These are phyloP conservation scores for Leccinum arenicola DNA, from an alignment of 768 basidiomycete genomes.

Conservation along the genomic window DNA sequence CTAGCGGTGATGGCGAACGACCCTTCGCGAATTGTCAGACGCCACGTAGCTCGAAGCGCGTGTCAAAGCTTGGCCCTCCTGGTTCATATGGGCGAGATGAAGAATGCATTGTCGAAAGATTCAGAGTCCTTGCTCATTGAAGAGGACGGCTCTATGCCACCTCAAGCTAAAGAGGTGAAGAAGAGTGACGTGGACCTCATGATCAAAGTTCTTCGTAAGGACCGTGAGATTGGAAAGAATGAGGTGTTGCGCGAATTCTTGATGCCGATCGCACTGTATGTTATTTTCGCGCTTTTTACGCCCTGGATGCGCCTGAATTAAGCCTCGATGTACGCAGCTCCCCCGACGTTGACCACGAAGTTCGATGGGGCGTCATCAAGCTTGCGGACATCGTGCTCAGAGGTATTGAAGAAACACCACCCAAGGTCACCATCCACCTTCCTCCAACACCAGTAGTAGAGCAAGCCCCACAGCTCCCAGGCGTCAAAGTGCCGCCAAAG, in stretches of 20 bases:
- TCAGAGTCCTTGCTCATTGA: constrained; percentile 78
- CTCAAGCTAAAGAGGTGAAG: constrained; percentile 71
- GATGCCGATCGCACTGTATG: constrained; percentile 80
- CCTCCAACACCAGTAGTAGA: constrained; percentile 72
- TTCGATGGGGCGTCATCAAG: constrained; percentile 89
- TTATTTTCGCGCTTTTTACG: constrained; percentile 12
- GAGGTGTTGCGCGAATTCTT: constrained; percentile 75
- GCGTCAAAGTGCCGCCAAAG: constrained; percentile 52
- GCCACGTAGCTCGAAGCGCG: constrained; percentile 83
- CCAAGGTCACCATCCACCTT: constrained; percentile 84
- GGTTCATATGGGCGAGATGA: constrained; percentile 90
- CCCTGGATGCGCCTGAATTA: background rate
- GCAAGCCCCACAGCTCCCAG: constrained; percentile 49
- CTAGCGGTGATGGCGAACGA: constrained; percentile 86
- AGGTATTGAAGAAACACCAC: constrained; percentile 77
- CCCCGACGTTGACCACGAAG: constrained; percentile 78
- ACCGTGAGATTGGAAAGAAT: constrained; percentile 80
- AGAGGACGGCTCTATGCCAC: constrained; percentile 74
- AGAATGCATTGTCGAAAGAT: constrained; percentile 61
- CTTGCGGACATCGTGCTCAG: constrained; percentile 86
- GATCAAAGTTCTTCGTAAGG: constrained; percentile 85
- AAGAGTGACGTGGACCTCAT: constrained; percentile 81
- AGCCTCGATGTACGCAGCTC: constrained; percentile 41
- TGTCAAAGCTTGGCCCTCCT: constrained; percentile 85
- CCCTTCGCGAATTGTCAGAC: constrained; percentile 74